Base-by-base conservation (phyloP, 306 rosid species). In the Castanea sativa region DNA sequence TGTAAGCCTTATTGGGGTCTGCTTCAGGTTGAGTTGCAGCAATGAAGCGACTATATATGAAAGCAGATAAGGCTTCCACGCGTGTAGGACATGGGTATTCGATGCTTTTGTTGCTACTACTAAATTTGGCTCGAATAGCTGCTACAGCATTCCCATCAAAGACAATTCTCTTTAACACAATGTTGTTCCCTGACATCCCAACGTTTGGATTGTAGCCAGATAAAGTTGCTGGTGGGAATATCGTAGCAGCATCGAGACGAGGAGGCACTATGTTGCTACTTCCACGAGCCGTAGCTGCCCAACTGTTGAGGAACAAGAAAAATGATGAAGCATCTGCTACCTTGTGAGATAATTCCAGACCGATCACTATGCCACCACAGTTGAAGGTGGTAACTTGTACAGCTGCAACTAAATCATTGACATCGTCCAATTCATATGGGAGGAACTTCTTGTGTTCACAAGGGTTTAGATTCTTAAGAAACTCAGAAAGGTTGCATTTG, bases 1-100 rank as follows among this genome's bases (percentile, higher is more conserved):
- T 53, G 60, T 63, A 79, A 5, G 13, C 5, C 15, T 43, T 67
- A 29, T 20, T 67, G 3, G 21, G 53, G 32, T 13, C 27, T 73
- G 32, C n/a, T 76, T 41, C 6, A 73, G 70, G 13, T n/a, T 53
- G 43, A 25, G 84, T 57, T 15, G 64, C 25, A 6, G 67, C 80
- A 16, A 75, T 43, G 52, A 81, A 61, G 1, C 90, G 87, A 7
- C 64, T 21, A 81, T 84, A 85, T 58, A 88, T 71, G 76, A 88
- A 85, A 25, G 85, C 57, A 0, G 91, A 88, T 14, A 87, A 51
- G 13, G 89, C 91, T 61, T 80, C 91, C 25, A 85, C 85, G 2
- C 91, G 81, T 49, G 53, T 49, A 4, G 53, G 53, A 12, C 53
- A 5, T 49, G 16, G 53, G 16, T 3, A 2, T 49, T 49, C 53